phyloP scores from a whole-genome alignment of 176 grass and related monocot genomes.

The Aegilops umbellulata region DNA sequence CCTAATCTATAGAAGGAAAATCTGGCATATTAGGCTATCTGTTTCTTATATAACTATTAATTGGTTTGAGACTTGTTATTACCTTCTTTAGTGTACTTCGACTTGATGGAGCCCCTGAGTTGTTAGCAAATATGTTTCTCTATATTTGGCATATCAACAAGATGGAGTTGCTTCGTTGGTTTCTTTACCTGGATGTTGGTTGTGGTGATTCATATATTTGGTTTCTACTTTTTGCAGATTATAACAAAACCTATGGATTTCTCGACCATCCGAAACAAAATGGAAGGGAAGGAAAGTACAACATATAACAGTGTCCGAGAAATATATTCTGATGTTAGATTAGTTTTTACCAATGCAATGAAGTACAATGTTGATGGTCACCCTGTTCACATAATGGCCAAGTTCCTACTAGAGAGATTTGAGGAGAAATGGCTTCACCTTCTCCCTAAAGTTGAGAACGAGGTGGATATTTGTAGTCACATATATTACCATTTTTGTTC shows the following conservation, averaged over 20 bases:
- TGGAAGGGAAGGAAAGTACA: conserved; percentile 74
- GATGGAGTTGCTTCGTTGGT: not conserved
- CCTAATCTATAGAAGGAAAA: not conserved
- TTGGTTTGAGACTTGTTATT: conserved; percentile 5
- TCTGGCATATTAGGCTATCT: not conserved
- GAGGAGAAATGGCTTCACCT: conserved; percentile 85
- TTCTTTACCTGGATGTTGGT: not conserved
- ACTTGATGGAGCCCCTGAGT: not conserved
- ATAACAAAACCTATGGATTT: conserved; percentile 95
- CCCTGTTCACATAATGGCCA: conserved; percentile 74
- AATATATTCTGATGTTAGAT: conserved; percentile 88
- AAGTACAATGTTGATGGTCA: conserved; percentile 67
- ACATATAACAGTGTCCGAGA: conserved; percentile 81
- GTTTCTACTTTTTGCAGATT: conserved; percentile 53
- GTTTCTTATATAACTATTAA: not conserved
- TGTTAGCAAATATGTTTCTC: not conserved
- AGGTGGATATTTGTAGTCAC: conserved; percentile 48
- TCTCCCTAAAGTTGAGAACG: conserved; percentile 79
- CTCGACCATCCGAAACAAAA: conserved; percentile 73
- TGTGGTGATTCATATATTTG: conserved; percentile 12
- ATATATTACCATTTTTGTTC: not conserved
- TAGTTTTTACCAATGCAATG: conserved; percentile 97
- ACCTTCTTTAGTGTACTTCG: not conserved
- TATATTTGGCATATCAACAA: conserved; percentile 4
- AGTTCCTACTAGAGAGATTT: conserved; percentile 81